Base-by-base conservation (phyloP, 73 alveolate species). In the Symbiodinium pilosum region DNA sequence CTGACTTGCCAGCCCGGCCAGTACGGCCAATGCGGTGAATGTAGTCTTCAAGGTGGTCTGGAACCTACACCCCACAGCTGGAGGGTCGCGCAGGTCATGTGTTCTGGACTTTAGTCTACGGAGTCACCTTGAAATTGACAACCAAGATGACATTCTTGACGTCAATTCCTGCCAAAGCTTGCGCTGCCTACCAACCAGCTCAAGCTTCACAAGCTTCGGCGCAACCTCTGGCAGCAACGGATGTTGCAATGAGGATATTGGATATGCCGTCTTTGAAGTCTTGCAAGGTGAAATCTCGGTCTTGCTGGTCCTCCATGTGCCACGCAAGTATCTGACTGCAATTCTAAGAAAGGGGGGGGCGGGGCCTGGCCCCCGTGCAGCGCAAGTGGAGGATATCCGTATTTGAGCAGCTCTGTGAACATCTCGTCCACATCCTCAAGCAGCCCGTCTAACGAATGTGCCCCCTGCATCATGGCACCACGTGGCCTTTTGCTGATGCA, bases 11-110 rank as follows among this genome's bases (percentile, higher is more conserved):
- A 39, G 99, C 99, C 68, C 99, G 89, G 44, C 99, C 99, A 3
- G 99, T 99, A 64, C 99, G 99, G 52, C 99, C 99, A 39, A 99
- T 99, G 99, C 99, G 99, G 99, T 99, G 99, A 81, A 99, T 99
- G 99, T 99, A 99, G 99, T 99, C 99, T 88, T 99, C 99, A 98
- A 99, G 96, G 99, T 99, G 99, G 99, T 99, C 99, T 0, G 99
- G 99, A 84, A 88, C 95, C 95, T 88, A 21, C 81, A 32, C 0
- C 59, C 6, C 59, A 47, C 14, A 47, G 59, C 59, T 14, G 59
- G 59, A 47, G 59, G 59, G n/a, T n/a, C n/a, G n/a, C n/a, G n/a
- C n/a, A n/a, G n/a, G n/a, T n/a, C n/a, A n/a, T n/a, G n/a, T n/a
- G n/a, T n/a, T n/a, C n/a, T n/a, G n/a, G n/a, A n/a, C n/a, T n/a